These are phyloP conservation scores for Breviolum minutum DNA, from an alignment of 73 alveolate species.

Conservation along the genomic window DNA sequence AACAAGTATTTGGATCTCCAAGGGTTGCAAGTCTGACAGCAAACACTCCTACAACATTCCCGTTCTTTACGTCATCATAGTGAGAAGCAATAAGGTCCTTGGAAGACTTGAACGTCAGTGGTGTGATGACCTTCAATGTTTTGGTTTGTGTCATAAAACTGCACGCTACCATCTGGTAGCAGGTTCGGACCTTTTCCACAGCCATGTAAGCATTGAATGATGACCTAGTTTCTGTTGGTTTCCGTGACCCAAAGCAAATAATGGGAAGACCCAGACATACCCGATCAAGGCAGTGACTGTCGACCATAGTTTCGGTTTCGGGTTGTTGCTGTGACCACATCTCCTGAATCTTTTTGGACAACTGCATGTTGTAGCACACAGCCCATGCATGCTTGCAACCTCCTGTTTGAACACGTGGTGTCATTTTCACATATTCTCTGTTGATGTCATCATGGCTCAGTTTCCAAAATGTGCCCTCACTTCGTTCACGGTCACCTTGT, in stretches of 20 bases:
- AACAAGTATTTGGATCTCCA: background rate
- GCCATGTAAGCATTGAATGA: background rate
- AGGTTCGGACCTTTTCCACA: conserved; percentile 9
- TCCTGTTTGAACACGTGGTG: background rate
- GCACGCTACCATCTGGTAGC: background rate
- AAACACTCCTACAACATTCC: background rate
- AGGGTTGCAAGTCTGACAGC: background rate
- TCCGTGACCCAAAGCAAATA: conserved; percentile 11
- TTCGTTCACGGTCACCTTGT: background rate
- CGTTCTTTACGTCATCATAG: background rate
- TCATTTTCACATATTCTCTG: background rate
- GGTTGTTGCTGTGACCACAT: background rate
- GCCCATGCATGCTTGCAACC: conserved; percentile 48
- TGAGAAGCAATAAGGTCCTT: background rate
- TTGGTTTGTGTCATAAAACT: background rate
- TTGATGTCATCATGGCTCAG: background rate
- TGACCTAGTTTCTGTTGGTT: background rate
- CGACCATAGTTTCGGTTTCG: background rate
- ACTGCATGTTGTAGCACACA: conserved; percentile 29
- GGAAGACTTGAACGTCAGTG: background rate
- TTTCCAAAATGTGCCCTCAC: background rate
- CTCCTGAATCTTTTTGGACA: background rate
- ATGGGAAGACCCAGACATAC: background rate
- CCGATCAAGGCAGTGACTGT: background rate
- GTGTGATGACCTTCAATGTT: background rate